These are phyloP conservation scores for Globisporangium cederbergense DNA, from an alignment of 352 stramenopile species.

Conservation along the genomic window DNA sequence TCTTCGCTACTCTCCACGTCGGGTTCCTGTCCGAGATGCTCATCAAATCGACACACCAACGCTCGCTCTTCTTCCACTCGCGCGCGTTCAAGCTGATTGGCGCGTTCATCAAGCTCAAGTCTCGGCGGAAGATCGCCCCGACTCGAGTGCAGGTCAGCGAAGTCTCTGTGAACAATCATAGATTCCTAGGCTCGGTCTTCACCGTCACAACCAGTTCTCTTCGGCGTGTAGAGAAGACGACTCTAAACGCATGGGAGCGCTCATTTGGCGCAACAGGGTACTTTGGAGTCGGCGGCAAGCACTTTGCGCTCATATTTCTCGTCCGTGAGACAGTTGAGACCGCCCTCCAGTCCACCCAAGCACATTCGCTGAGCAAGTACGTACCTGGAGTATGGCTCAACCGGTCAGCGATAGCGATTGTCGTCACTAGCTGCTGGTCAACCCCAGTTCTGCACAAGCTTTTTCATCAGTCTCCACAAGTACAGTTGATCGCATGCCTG, in stretches of 20 bases:
- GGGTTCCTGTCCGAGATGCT: background rate
- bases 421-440: slow-evolving; percentile 12
- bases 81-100: background rate
- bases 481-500: slow-evolving; percentile 7
- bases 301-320: slow-evolving; percentile 16
- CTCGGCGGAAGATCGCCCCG: background rate
- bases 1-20: background rate
- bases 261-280: slow-evolving; percentile 4
- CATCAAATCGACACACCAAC: background rate
- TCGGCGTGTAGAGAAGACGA: background rate
- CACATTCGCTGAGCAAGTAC: slow-evolving; percentile 11
- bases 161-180: background rate
- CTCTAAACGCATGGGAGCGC: background rate
- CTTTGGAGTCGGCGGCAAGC: slow-evolving; percentile 14
- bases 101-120: background rate
- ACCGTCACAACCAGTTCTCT: background rate
- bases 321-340: slow-evolving; percentile 16
- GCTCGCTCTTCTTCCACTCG: background rate
- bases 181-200: background rate
- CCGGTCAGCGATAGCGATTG: background rate
- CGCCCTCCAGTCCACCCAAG: slow-evolving; percentile 17
- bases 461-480: background rate
- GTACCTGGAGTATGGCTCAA: slow-evolving; percentile 10
- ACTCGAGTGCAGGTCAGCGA: background rate
- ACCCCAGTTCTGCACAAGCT: slow-evolving; percentile 1